A percentile compares a stretch with the other conserved stretches of the same genome.
Conservation (phyloP, 1,139 yeast species). For the Geotrichum klebahnii region DNA sequence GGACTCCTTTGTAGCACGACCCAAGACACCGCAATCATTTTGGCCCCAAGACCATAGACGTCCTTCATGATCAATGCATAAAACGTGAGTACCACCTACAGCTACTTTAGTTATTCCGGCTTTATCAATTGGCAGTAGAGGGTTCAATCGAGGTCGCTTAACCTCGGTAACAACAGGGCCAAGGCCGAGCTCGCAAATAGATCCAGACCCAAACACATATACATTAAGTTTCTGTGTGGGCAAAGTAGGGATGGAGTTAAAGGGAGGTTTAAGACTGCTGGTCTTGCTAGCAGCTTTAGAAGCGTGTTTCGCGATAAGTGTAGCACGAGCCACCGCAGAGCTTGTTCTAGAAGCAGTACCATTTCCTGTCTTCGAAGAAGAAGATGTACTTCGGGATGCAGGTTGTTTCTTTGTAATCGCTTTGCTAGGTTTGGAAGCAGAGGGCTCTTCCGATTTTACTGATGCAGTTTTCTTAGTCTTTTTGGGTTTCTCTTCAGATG, state of each 20-base stretch:
- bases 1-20: slow-evolving; percentile 70
- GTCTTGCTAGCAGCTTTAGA: slow-evolving; percentile 4
- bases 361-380: neutral
- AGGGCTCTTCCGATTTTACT: neutral
- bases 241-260: slow-evolving; percentile 35
- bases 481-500: neutral
- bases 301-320: slow-evolving; percentile 13
- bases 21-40: slow-evolving; percentile 86
- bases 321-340: slow-evolving; percentile 15
- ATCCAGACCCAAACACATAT: slow-evolving; percentile 93
- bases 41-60: slow-evolving; percentile 96
- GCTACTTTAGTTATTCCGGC: slow-evolving; percentile 77
- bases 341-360: slow-evolving; percentile 4
- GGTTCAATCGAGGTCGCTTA: slow-evolving; percentile 88
- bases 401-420: slow-evolving; percentile 1
- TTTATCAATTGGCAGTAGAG: slow-evolving; percentile 57
- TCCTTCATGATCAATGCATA: slow-evolving; percentile 73
- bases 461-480: slow-evolving; percentile 1
- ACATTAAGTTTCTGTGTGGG: slow-evolving; percentile 58
- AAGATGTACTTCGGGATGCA: slow-evolving; percentile 9
- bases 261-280: slow-evolving; percentile 7
- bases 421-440: slow-evolving; percentile 8
- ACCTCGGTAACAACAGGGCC: slow-evolving; percentile 94
- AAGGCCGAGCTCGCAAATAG: slow-evolving; percentile 93
- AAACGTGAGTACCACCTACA: slow-evolving; percentile 92